These are phyloP conservation scores for Globisporangium paddicum DNA, from an alignment of 352 stramenopile genomes.

Conservation along the genomic window DNA sequence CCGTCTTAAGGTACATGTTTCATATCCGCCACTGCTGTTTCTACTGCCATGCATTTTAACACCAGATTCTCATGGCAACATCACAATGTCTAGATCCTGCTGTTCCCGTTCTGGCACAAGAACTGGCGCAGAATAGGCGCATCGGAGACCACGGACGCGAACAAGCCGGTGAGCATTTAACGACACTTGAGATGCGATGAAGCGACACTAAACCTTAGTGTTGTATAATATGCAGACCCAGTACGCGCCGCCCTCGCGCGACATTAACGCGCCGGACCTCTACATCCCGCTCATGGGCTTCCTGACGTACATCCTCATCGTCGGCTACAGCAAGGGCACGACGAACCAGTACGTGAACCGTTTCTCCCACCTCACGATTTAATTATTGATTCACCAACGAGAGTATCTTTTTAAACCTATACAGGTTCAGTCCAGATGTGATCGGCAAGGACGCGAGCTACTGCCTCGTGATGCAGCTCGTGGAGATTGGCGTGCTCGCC, in stretches of 20 bases:
- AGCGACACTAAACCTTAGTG: not conserved
- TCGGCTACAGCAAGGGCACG: constrained; percentile 94
- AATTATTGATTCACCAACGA: no score
- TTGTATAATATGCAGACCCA: constrained; percentile 38
- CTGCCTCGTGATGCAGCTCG: constrained; percentile 86
- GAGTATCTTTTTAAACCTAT: not conserved
- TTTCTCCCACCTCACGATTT: no score
- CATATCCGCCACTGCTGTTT: no score
- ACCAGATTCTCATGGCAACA: no score
- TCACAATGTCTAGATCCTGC: constrained; percentile 43
- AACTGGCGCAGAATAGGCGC: constrained; percentile 80
- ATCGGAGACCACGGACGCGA: constrained; percentile 47
- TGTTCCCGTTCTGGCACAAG: constrained; percentile 85
- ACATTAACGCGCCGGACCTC: constrained; percentile 98
- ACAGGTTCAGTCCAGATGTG: constrained; percentile 95
- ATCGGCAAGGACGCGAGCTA: constrained; percentile 92
- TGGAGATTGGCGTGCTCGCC: constrained; percentile 92
- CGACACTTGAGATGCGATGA: not conserved
- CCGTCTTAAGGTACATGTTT: constrained; percentile 66
- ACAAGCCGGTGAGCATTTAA: constrained; percentile 36
- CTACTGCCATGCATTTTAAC: not conserved
- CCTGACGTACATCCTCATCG: constrained; percentile 98
- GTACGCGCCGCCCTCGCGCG: constrained; percentile 89
- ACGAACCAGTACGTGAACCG: constrained; percentile 70
- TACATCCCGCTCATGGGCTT: constrained; percentile 99